Percentiles rank a stretch among this genome's conserved stretches.
These are phyloP conservation scores for Spathaspora hagerdaliae DNA, from an alignment of 805 yeast species.

Conservation along the genomic window DNA sequence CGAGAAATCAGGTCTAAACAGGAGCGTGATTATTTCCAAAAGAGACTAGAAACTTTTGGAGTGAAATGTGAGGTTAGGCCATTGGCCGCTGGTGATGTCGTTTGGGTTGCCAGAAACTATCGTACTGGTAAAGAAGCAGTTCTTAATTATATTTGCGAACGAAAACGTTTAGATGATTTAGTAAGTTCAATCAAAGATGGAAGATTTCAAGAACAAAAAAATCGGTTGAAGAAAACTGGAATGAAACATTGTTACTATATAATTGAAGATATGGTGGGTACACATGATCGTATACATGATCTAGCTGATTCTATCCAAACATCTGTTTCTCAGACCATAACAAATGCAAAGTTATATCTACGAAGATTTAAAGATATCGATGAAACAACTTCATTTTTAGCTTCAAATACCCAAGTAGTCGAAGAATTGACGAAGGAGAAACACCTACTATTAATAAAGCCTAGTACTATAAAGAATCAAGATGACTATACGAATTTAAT, in stretches of 20 bases:
- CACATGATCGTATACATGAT: slow-evolving; percentile 29
- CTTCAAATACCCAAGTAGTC: slow-evolving; percentile 45
- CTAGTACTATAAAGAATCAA: slow-evolving; percentile 46
- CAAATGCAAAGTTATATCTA: slow-evolving; percentile 62
- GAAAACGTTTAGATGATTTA: slow-evolving; percentile 87
- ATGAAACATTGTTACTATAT: slow-evolving; percentile 67
- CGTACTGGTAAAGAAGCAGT: slow-evolving; percentile 58
- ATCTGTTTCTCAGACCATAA: slow-evolving; percentile 65
- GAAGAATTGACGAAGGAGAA: slow-evolving; percentile 19
- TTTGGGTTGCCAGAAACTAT: slow-evolving; percentile 80
- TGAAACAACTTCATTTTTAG: slow-evolving; percentile 64
- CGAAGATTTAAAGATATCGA: slow-evolving; percentile 68
- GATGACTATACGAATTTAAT: slow-evolving; percentile 44
- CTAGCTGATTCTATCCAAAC: slow-evolving; percentile 72
- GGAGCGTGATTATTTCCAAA: slow-evolving; percentile 69
- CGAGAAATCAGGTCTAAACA: slow-evolving; percentile 70
- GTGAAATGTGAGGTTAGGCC: slow-evolving; percentile 51
- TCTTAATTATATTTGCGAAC: slow-evolving; percentile 79
- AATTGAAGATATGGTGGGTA: slow-evolving; percentile 60
- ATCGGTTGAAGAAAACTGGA: slow-evolving; percentile 66
- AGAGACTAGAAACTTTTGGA: slow-evolving; percentile 46
- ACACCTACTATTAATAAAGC: slow-evolving; percentile 48
- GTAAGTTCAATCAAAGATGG: slow-evolving; percentile 82
- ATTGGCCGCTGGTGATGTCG: slow-evolving; percentile 78
- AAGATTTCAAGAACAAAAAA: slow-evolving; percentile 82